Evolutionary conservation across 2,329 filamentous ascomycete species (phyloP).

Genomic region (Exophiala calicioides): DNA sequence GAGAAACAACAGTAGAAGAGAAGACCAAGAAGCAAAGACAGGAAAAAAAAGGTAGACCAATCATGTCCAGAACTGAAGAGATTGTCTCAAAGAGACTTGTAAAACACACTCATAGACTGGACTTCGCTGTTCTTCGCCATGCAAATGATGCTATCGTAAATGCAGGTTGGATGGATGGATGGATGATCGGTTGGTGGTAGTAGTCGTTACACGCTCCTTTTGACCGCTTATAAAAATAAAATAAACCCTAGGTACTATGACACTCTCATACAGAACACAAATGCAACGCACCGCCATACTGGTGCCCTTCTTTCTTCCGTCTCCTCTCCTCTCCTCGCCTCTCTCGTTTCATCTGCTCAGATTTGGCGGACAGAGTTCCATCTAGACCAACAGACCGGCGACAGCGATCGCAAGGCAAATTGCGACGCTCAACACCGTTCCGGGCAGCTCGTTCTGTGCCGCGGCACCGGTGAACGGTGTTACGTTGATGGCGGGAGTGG

Average conservation of each 20-base stretch:
- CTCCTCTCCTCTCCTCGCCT: neutral
- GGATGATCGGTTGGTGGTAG: too few species aligned
- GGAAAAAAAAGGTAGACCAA: neutral
- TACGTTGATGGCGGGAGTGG: conserved; percentile 2
- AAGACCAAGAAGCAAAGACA: too few species aligned
- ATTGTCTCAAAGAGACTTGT: too few species aligned
- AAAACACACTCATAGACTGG: too few species aligned
- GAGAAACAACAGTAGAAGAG: too few species aligned
- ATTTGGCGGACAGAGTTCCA: too few species aligned
- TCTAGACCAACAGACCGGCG: conserved; percentile 25
- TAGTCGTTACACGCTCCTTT: too few species aligned
- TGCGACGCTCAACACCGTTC: conserved; percentile 22
- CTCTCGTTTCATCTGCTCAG: neutral
- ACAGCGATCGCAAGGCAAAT: conserved; percentile 25
- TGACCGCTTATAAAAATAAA: too few species aligned
- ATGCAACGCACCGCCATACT: neutral
- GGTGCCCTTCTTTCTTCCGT: neutral
- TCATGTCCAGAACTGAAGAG: neutral
- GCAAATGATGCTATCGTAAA: neutral
- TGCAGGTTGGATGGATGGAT: too few species aligned
- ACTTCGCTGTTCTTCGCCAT: too few species aligned
- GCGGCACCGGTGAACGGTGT: conserved; percentile 27
- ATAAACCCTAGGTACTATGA: too few species aligned
- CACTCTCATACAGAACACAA: too few species aligned
- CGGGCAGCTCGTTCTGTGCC: conserved; percentile 20